A percentile compares a stretch with the other conserved stretches of the same genome.
Conservation (phyloP, 495 filamentous ascomycete species). For the Xylaria longipes region DNA sequence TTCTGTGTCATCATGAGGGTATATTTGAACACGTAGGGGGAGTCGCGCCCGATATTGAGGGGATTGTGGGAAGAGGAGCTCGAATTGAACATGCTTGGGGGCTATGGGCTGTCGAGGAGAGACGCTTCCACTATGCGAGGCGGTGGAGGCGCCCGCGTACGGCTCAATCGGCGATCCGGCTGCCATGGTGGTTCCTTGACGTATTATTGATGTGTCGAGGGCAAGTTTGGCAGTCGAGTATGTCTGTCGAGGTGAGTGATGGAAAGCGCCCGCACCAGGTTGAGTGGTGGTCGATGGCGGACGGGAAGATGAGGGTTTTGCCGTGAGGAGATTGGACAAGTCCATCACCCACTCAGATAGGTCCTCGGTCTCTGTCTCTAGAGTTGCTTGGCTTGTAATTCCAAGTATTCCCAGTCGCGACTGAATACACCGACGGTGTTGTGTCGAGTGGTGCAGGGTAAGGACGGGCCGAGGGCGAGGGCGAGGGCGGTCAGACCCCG, state of each 20-base stretch:
- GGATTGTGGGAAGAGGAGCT: slow-evolving; percentile 77
- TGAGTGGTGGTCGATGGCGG: slow-evolving; percentile 28
- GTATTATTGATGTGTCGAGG: slow-evolving; percentile 35
- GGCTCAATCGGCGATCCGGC: slow-evolving; percentile 53
- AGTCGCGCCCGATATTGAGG: slow-evolving; percentile 77
- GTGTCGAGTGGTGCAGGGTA: slow-evolving; percentile 25
- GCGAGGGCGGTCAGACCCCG: slow-evolving; percentile 34
- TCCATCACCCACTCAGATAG: slow-evolving; percentile 26
- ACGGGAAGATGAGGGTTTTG: slow-evolving; percentile 31
- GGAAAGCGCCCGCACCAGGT: slow-evolving; percentile 40
- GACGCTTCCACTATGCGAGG: slow-evolving; percentile 51
- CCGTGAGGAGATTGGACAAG: slow-evolving; percentile 32
- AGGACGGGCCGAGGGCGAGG: slow-evolving; percentile 20
- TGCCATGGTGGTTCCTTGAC: slow-evolving; percentile 50
- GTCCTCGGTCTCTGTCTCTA: slow-evolving; percentile 24
- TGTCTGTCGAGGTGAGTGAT: slow-evolving; percentile 26
- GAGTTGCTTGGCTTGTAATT: slow-evolving; percentile 20
- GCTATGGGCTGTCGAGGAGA: slow-evolving; percentile 53
- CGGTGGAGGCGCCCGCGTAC: slow-evolving; percentile 37
- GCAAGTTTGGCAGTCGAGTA: slow-evolving; percentile 27
- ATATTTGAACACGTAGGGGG: slow-evolving; percentile 91
- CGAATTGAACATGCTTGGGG: slow-evolving; percentile 84
- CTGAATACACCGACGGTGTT: slow-evolving; percentile 18
- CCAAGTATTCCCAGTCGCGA: slow-evolving; percentile 18
- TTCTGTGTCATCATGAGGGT: slow-evolving; percentile 90